phyloP scores from a whole-genome alignment of 2,329 filamentous ascomycete genomes.

The Exophiala sideris region DNA sequence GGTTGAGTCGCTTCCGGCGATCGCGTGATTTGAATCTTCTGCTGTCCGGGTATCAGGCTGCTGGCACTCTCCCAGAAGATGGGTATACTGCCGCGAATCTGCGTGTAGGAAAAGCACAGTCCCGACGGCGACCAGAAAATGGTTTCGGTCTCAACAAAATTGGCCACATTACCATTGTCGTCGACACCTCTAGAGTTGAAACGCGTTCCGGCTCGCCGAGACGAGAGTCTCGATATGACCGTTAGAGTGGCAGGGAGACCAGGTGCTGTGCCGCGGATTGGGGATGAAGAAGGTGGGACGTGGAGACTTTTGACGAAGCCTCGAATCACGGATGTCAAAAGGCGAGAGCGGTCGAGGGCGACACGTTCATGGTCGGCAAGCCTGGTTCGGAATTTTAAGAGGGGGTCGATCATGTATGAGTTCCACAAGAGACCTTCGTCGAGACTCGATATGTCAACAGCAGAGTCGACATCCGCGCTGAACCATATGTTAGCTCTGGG shows the following conservation, averaged over 20 bases:
- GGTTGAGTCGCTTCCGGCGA: conserved; percentile 88
- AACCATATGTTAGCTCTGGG: conserved; percentile 24
- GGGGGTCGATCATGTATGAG: conserved; percentile 92
- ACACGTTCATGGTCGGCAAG: conserved; percentile 71
- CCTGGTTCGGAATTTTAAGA: conserved; percentile 83
- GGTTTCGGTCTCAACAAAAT: conserved; percentile 98
- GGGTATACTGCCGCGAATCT: conserved; percentile 88
- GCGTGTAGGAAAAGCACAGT: conserved; percentile 87
- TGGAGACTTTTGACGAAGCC: conserved; percentile 87
- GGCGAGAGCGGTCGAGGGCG: conserved; percentile 78
- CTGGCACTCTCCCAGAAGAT: conserved; percentile 96
- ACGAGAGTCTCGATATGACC: conserved; percentile 87
- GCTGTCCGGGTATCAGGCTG: conserved; percentile 82
- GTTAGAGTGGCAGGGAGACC: conserved; percentile 81
- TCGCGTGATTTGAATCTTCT: conserved; percentile 88
- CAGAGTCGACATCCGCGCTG: conserved; percentile 69
- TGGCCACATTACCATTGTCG: conserved; percentile 94
- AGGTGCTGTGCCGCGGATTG: conserved; percentile 64
- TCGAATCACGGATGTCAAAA: conserved; percentile 88
- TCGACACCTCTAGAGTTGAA: conserved; percentile 98
- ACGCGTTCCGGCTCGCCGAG: conserved; percentile 82
- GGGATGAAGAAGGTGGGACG: conserved; percentile 67
- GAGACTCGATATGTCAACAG: conserved; percentile 87
- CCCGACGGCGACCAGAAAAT: conserved; percentile 77
- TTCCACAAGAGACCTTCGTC: conserved; percentile 96